A percentile compares a stretch with the other conserved stretches of the same genome.
Evolutionary conservation across 2,329 filamentous ascomycete species (phyloP).

Genomic region (Diaporthe sp.): DNA sequence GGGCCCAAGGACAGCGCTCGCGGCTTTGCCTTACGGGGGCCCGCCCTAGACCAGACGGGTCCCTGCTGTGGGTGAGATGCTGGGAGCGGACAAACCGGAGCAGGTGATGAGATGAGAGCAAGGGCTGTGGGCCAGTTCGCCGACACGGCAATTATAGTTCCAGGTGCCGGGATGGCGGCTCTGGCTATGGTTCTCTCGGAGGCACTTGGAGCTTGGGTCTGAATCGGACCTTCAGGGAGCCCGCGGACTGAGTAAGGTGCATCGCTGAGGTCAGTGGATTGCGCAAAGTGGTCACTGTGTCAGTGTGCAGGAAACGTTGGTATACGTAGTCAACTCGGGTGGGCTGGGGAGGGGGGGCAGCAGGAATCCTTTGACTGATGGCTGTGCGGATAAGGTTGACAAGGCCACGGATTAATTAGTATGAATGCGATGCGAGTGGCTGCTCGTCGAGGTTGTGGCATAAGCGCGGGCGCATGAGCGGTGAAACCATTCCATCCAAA

Average conservation of each 20-base stretch:
- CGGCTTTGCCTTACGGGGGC: slow-evolving; percentile 13
- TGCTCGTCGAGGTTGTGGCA: slow-evolving; percentile 18
- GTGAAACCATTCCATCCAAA: slow-evolving; percentile 33
- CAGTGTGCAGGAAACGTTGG: slow-evolving; percentile 7
- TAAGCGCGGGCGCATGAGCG: slow-evolving; percentile 30
- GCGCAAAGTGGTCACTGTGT: slow-evolving; percentile 4
- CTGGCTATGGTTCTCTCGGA: slow-evolving; percentile 8
- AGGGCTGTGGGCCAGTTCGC: slow-evolving; percentile 30
- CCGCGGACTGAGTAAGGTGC: slow-evolving; percentile 8
- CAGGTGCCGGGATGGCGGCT: slow-evolving; percentile 25
- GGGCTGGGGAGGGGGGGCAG: slow-evolving; percentile 12
- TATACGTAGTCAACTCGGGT: slow-evolving; percentile 1
- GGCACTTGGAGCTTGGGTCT: slow-evolving; percentile 5
- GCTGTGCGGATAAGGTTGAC: slow-evolving; percentile 34
- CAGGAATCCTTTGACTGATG: slow-evolving; percentile 19
- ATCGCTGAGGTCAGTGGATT: slow-evolving; percentile 20
- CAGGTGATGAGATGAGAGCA: slow-evolving; percentile 31
- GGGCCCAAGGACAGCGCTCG: slow-evolving; percentile 8
- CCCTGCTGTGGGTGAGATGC: slow-evolving; percentile 16
- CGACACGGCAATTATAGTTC: slow-evolving; percentile 31
- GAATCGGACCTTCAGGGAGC: slow-evolving; percentile 11
- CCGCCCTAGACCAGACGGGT: slow-evolving; percentile 8
- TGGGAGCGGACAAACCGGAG: slow-evolving; percentile 18
- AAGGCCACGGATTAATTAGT: slow-evolving; percentile 30
- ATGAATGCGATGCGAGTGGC: slow-evolving; percentile 32